These are phyloP conservation scores for Suillus paluster DNA, from an alignment of 768 basidiomycete species.

Conservation along the genomic window DNA sequence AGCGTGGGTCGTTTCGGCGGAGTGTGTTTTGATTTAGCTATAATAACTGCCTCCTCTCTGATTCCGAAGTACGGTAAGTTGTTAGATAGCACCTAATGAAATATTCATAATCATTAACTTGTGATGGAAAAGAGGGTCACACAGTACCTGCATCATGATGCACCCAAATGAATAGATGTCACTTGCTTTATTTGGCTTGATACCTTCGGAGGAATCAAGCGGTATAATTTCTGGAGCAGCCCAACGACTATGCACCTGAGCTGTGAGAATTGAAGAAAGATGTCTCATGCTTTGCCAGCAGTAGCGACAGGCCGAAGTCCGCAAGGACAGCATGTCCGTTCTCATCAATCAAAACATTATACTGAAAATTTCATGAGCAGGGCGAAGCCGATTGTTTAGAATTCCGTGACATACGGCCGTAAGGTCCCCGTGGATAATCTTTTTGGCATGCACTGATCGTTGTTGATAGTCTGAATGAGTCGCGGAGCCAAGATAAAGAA, in stretches of 20 bases:
- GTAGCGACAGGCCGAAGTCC: constrained; percentile 1
- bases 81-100: neutral
- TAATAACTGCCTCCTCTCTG: neutral
- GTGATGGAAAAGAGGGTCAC: neutral
- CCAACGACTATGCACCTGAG: neutral
- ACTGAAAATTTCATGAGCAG: neutral
- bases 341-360: constrained; percentile 2
- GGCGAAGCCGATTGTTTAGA: neutral
- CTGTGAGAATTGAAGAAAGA: neutral
- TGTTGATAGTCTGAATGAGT: neutral
- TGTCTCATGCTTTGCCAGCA: neutral
- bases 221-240: constrained; percentile 3
- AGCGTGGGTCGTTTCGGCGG: neutral
- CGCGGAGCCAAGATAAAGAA: too few relatives aligned
- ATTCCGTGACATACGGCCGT: neutral
- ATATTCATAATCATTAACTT: neutral
- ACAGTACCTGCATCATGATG: constrained; percentile 6
- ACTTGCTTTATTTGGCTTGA: neutral
- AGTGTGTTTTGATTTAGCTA: neutral
- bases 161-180: constrained; percentile 11
- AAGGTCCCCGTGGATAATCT: constrained; percentile 6
- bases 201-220: neutral
- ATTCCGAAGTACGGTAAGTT: neutral
- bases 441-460: neutral
- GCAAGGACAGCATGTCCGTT: neutral